phyloP scores from a whole-genome alignment of 108 stramenopile genomes.

The Nitzschia putrida region DNA sequence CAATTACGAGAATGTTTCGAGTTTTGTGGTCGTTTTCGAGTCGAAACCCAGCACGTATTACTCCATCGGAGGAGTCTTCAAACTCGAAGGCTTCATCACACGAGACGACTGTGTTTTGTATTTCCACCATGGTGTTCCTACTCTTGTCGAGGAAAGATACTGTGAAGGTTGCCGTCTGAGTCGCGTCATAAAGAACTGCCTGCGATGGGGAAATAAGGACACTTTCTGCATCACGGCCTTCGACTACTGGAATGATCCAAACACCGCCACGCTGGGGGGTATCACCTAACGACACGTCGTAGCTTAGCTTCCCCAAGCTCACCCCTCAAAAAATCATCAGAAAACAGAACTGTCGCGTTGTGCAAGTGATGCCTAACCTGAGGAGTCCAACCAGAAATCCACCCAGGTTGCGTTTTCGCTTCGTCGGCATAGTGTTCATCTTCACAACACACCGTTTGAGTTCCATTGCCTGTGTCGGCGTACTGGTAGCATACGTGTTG shows the following conservation, averaged over 20 bases:
- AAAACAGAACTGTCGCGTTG: slow-evolving; percentile 15
- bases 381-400: slow-evolving; percentile 16
- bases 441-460: slow-evolving; percentile 18
- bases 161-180: neutral
- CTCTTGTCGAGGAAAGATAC: neutral
- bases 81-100: neutral
- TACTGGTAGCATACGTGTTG: slow-evolving; percentile 13
- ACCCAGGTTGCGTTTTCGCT: slow-evolving; percentile 21
- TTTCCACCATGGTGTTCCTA: neutral
- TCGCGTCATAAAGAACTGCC: neutral
- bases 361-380: slow-evolving; percentile 11
- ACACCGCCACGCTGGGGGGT: slow-evolving; percentile 24
- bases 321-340: too few species aligned
- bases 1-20: neutral
- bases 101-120: neutral
- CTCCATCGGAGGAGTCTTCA: neutral
- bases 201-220: neutral
- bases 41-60: neutral
- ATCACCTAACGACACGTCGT: slow-evolving; percentile 9
- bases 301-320: slow-evolving; percentile 1
- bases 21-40: neutral
- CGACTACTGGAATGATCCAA: slow-evolving; percentile 14
- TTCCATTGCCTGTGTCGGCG: neutral
- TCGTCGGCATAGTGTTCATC: slow-evolving; percentile 25
- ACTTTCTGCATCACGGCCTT: neutral